Percentiles rank a stretch among this genome's conserved stretches.
phyloP scores from a whole-genome alignment of 139 green algal genomes.

The Picochlorum sp. region DNA sequence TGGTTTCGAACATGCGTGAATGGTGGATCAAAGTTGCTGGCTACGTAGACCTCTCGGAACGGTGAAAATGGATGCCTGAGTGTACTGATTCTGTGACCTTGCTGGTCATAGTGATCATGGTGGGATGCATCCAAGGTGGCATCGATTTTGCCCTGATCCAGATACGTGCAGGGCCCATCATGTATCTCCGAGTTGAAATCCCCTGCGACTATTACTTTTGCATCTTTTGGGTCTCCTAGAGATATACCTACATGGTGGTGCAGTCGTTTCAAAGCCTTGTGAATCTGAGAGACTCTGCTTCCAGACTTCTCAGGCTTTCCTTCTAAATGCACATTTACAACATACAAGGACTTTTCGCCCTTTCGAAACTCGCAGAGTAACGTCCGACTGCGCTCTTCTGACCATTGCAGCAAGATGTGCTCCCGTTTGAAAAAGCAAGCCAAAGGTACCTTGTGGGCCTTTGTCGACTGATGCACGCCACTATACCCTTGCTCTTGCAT shows the following conservation, averaged over 20 bases:
- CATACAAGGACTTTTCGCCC: conserved; percentile 15
- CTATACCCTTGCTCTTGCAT: conserved; percentile 29
- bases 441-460: conserved; percentile 13
- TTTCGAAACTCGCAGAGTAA: conserved; percentile 30
- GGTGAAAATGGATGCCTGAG: conserved; percentile 34
- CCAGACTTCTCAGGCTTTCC: conserved; percentile 40
- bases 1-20: conserved; percentile 19
- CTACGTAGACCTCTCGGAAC: conserved; percentile 36
- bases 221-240: background rate
- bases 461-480: conserved; percentile 9
- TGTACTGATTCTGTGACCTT: background rate
- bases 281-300: conserved; percentile 42
- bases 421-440: conserved; percentile 14
- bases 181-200: conserved; percentile 39
- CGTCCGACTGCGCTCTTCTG: conserved; percentile 36
- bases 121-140: conserved; percentile 15
- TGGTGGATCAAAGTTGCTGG: background rate
- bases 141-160: conserved; percentile 37
- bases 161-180: conserved; percentile 33
- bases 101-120: no score
- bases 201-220: conserved; percentile 31
- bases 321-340: conserved; percentile 55
- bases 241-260: conserved; percentile 14
- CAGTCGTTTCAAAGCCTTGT: conserved; percentile 38
- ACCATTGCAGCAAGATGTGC: conserved; percentile 25